Evolutionary conservation across 2,329 filamentous ascomycete genomes (phyloP).

Genomic region (Pseudogymnoascus sp.): DNA sequence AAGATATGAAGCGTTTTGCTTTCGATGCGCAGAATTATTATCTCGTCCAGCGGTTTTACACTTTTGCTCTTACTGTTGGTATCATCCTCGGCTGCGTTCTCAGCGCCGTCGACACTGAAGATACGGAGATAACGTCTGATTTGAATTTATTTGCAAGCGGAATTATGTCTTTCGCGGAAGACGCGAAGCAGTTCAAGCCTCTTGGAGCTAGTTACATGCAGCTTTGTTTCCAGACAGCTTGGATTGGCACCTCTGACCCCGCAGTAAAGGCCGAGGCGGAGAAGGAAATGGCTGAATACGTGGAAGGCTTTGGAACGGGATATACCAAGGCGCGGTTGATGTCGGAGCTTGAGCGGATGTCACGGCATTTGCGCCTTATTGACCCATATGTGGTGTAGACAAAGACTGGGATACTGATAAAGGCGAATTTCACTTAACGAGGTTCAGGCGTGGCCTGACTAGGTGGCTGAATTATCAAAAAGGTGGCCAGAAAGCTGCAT

Average conservation of each 20-base stretch:
- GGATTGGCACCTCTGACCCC: conserved; percentile 14
- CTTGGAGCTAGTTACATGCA: conserved; percentile 27
- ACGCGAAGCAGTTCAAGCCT: conserved; percentile 24
- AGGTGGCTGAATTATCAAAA: neutral
- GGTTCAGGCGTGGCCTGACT: neutral
- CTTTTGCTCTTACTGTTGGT: conserved; percentile 25
- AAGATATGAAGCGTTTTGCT: neutral
- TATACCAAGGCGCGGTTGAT: neutral
- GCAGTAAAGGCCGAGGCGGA: neutral
- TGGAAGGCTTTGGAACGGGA: neutral
- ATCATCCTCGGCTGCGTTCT: conserved; percentile 29
- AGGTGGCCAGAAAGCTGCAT: neutral
- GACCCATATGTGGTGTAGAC: neutral
- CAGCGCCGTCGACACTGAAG: conserved; percentile 22
- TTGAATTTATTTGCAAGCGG: conserved; percentile 23
- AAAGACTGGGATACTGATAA: neutral
- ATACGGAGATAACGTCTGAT: conserved; percentile 8
- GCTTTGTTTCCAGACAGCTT: conserved; percentile 23
- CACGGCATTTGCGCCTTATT: neutral
- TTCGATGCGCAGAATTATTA: neutral
- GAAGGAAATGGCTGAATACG: neutral
- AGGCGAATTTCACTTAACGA: neutral
- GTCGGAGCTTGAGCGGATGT: neutral
- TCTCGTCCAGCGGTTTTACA: conserved; percentile 24
- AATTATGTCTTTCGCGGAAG: conserved; percentile 23